These are phyloP conservation scores for Fusarium dlaminii DNA, from an alignment of 2,329 filamentous ascomycete genomes.

Conservation along the genomic window DNA sequence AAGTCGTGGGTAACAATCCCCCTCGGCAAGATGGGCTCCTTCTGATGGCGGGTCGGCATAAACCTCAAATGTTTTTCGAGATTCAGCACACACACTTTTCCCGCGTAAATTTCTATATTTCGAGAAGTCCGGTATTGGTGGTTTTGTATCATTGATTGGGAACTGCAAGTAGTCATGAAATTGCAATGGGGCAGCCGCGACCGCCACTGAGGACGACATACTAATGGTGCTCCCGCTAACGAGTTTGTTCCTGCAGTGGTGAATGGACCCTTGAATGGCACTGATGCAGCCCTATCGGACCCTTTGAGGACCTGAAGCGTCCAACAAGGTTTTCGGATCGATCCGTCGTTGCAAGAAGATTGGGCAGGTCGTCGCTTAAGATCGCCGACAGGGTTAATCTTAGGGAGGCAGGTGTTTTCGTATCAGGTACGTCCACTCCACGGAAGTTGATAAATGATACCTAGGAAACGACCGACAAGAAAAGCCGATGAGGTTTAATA, in stretches of 20 bases:
- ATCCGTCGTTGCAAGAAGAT: conserved; percentile 22
- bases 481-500: neutral
- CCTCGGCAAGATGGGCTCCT: conserved; percentile 20
- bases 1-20: conserved; percentile 39
- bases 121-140: conserved; percentile 39
- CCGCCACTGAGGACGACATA: conserved; percentile 26
- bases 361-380: conserved; percentile 18
- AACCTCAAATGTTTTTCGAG: conserved; percentile 43
- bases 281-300: conserved; percentile 37
- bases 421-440: neutral
- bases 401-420: neutral
- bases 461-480: neutral
- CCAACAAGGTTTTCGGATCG: conserved; percentile 27
- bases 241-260: conserved; percentile 33
- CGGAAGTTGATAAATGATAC: neutral
- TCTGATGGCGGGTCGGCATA: conserved; percentile 27
- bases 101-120: conserved; percentile 48
- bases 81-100: conserved; percentile 47
- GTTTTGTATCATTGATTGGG: conserved; percentile 19
- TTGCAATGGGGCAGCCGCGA: conserved; percentile 18
- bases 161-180: conserved; percentile 27
- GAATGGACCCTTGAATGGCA: conserved; percentile 22
- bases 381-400: conserved; percentile 33
- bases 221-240: conserved; percentile 17
- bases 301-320: conserved; percentile 17